Evolutionary conservation across 805 yeast genomes (phyloP), one percentile per base, ranked within the genome.

Genomic region (Isabelozyma pseudorhagii): DNA sequence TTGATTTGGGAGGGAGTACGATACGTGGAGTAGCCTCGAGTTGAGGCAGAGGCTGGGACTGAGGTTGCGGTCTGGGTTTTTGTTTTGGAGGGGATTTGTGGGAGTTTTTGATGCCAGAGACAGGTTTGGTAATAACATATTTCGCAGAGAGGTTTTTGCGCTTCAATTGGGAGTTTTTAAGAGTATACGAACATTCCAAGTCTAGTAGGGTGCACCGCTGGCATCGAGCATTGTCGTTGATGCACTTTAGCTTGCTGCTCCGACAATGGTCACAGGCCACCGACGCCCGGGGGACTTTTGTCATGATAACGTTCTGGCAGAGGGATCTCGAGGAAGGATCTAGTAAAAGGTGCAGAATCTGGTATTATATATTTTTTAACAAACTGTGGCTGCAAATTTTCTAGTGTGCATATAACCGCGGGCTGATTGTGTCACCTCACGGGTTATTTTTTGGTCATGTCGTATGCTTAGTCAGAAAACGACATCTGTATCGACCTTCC

Each of bases 161-260:
- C 39, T 55, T 55, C 17, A 60, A 46, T 40, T 62, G 66, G 3
- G 64, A 59, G 28, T 52, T 50, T 47, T 54, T 57, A 31, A 61
- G 50, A 1, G 63, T 60, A 40, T 59, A 59, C 5, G 60, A 46
- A 46, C 65, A 60, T 14, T 50, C 45, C 9, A 59, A 39, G n/a
- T 51, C 52, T n/a, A 57, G 45, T 17, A 44, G 45, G 5, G 50
- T 43, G 47, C 65, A 61, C 39, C 64, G 44, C 47, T 54, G 59
- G 46, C 67, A 61, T 15, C 44, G 41, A 27, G 42, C 25, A 36
- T 21, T 44, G 10, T 51, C 50, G 21, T 48, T 50, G 25, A 50
- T 47, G 48, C 57, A 54, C 36, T 51, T 53, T 45, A 54, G 52
- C 34, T 52, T 52, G 46, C 53, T 46, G 28, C 50, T 50, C 11